Evolutionary conservation across 1,139 yeast species (phyloP), one percentile per base, ranked within the genome.

Genomic region (Suhomyces guaymorum): DNA sequence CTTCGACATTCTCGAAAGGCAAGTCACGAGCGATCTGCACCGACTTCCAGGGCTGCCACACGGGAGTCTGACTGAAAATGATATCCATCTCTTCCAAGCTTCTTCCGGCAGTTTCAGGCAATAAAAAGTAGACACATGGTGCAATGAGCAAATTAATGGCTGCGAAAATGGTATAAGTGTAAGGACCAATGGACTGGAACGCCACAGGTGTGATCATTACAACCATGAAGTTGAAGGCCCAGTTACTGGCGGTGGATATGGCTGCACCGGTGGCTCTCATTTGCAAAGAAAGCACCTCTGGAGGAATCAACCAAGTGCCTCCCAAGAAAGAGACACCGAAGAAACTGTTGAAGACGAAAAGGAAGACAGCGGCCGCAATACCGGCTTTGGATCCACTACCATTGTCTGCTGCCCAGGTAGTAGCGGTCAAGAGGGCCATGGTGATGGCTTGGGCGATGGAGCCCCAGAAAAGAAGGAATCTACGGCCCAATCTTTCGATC

Each of bases 401-500:
- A 15, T 43, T 31, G 27, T 49, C 51, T 22, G 61, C 62, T 17
- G 57, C 53, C 51, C 59, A 58, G n/a, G 55, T 54, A 5, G 63
- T 38, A 22, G 52, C 54, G 2, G 65, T 59, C 31, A 61, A 52
- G 13, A 59, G 48, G 14, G 58, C 62, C 69, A 63, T 63, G 16
- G 57, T 51, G 10, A 56, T 24, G 15, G 64, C 56, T 52, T 72
- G 66, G 43, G 80, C 81, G 28, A 59, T 54, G 17, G 83, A 78
- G 45, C 84, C 84, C 44, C 61, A 59, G 33, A 87, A 68, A 44
- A 86, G 68, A 49, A 87, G 67, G 36, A 78, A 72, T 39, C 95
- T 69, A 54, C 96, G 75, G 15, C 96, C 96, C 52, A 73, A 82
- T 18, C 74, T 75, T 56, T 87, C 96, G 56, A 87, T 87, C 32